Conservation (phyloP, 371 early-diverging fungal species). For the Funneliformis caledonium region DNA sequence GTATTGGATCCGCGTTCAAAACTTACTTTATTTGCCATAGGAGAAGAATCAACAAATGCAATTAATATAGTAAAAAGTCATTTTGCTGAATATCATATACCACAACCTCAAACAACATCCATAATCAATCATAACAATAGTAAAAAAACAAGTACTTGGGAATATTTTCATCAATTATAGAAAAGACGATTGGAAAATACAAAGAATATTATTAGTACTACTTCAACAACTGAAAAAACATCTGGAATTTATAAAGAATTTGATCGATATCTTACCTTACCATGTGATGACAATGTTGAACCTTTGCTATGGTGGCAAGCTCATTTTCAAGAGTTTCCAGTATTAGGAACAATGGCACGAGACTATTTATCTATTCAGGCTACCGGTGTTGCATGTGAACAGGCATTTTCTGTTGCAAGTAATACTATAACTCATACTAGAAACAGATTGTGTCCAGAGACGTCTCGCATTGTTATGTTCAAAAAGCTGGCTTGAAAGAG, state of each 20-base stretch:
- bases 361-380: conserved; percentile 26
- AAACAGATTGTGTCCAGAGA: conserved; percentile 16
- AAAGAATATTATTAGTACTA: too few relatives aligned
- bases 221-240: too few relatives aligned
- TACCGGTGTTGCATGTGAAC: conserved; percentile 24
- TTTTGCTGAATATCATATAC: too few relatives aligned
- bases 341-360: neutral
- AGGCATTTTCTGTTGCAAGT: conserved; percentile 18
- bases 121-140: too few relatives aligned
- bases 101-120: too few relatives aligned
- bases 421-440: neutral
- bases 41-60: too few relatives aligned
- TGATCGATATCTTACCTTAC: neutral
- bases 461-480: neutral
- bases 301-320: conserved; percentile 11
- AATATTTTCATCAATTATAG: too few relatives aligned
- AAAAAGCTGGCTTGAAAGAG: conserved; percentile 3
- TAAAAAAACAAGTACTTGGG: too few relatives aligned
- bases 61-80: too few relatives aligned
- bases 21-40: too few relatives aligned
- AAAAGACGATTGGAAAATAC: too few relatives aligned
- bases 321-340: neutral
- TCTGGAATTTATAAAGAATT: neutral
- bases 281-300: neutral
- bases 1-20: too few relatives aligned